These are phyloP conservation scores for Microthlaspi erraticum DNA, from an alignment of 345 rosid species.

Conservation along the genomic window DNA sequence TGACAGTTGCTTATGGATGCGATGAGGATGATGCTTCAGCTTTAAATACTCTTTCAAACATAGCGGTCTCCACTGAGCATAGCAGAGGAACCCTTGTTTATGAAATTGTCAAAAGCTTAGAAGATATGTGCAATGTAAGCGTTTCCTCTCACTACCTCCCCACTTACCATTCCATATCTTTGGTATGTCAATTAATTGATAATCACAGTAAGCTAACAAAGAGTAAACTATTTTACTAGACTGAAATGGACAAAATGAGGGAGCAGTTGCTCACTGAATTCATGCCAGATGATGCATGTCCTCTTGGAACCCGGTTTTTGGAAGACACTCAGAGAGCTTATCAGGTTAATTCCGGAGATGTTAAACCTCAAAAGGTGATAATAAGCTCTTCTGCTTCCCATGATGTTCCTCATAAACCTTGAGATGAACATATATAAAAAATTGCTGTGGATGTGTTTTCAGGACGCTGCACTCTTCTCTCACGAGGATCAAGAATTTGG, in stretches of 20 bases:
- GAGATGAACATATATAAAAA: conserved; percentile 23
- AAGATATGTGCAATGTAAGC: conserved; percentile 62
- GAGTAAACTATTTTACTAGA: conserved; percentile 52
- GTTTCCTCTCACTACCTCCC: conserved; percentile 30
- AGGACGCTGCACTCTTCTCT: conserved; percentile 51
- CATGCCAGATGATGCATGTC: conserved; percentile 86
- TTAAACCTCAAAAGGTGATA: conserved; percentile 52
- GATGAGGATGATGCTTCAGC: conserved; percentile 75
- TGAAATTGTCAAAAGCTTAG: conserved; percentile 76
- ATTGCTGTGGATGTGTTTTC: conserved; percentile 31
- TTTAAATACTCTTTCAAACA: conserved; percentile 57
- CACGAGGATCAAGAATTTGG: conserved; percentile 64
- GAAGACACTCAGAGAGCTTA: conserved; percentile 53
- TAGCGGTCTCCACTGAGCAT: conserved; percentile 62
- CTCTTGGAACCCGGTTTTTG: conserved; percentile 63
- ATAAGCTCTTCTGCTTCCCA: conserved; percentile 24
- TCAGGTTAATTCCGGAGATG: conserved; percentile 47
- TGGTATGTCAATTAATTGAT: not conserved
- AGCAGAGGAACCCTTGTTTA: conserved; percentile 63
- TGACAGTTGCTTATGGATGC: conserved; percentile 58
- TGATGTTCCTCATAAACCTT: conserved; percentile 20
- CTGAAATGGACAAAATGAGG: conserved; percentile 55
- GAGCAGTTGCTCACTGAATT: conserved; percentile 75
- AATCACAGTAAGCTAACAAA: conserved; percentile 22
- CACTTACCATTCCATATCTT: conserved; percentile 12